These are phyloP conservation scores for Dipodascopsis uninucleata DNA, from an alignment of 805 yeast species.

Conservation along the genomic window DNA sequence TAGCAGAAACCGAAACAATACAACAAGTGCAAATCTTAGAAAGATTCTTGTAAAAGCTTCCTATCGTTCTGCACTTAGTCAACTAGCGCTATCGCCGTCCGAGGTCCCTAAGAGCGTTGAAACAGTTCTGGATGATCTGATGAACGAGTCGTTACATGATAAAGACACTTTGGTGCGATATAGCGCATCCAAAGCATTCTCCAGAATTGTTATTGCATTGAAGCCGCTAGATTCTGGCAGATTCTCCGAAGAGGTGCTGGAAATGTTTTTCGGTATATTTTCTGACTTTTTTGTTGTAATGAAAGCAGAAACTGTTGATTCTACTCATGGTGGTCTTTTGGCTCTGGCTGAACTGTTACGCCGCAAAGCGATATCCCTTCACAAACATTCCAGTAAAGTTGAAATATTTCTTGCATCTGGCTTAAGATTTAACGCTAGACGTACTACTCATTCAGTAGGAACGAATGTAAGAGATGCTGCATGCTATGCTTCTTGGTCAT, in stretches of 20 bases:
- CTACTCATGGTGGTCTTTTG: slow-evolving; percentile 55
- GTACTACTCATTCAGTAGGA: slow-evolving; percentile 53
- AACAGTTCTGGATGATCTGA: slow-evolving; percentile 47
- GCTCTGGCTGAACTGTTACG: slow-evolving; percentile 50
- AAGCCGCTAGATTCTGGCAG: slow-evolving; percentile 1
- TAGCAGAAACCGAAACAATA: background rate
- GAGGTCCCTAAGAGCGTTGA: slow-evolving; percentile 45
- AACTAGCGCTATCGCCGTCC: slow-evolving; percentile 20
- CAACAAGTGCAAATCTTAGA: slow-evolving; percentile 9
- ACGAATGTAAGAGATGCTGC: slow-evolving; percentile 77
- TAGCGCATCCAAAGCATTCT: slow-evolving; percentile 56
- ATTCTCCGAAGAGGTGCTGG: slow-evolving; percentile 5
- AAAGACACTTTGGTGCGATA: slow-evolving; percentile 58
- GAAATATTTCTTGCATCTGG: slow-evolving; percentile 15
- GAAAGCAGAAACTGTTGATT: slow-evolving; percentile 28
- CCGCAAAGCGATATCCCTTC: slow-evolving; percentile 19
- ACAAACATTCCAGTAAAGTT: slow-evolving; percentile 16
- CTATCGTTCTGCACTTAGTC: slow-evolving; percentile 18
- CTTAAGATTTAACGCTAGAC: slow-evolving; percentile 56
- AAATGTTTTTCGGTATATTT: slow-evolving; percentile 11
- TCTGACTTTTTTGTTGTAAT: slow-evolving; percentile 5
- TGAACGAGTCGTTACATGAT: slow-evolving; percentile 42
- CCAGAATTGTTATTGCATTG: slow-evolving; percentile 12
- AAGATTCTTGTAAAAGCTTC: slow-evolving; percentile 18
- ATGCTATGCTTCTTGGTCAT: slow-evolving; percentile 80